A percentile compares a stretch with the other conserved stretches of the same genome.
These are phyloP conservation scores for Monosiga brevicollis DNA, from an alignment of 78 protist genomes.

Conservation along the genomic window DNA sequence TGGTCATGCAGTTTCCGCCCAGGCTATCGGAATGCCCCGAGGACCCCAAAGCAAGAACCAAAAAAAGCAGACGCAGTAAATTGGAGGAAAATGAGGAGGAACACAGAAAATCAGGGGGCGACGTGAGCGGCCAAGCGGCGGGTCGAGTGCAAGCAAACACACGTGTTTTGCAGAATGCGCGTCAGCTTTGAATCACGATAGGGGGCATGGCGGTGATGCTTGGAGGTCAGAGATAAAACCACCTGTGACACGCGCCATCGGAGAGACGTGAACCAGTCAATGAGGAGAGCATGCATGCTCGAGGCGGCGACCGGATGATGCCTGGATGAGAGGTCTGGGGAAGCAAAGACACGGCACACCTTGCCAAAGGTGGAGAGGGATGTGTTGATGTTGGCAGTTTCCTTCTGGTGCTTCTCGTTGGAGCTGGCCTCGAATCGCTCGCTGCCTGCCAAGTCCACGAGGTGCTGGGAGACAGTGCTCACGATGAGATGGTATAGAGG, in stretches of 20 bases:
- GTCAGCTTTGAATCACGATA: background rate
- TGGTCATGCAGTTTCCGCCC: background rate
- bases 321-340: too few relatives aligned
- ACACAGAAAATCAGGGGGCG: background rate
- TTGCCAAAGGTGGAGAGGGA: background rate
- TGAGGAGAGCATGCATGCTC: too few relatives aligned
- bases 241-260: too few relatives aligned
- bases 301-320: too few relatives aligned
- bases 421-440: background rate
- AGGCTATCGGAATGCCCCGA: background rate
- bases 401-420: background rate
- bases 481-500: background rate
- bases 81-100: background rate
- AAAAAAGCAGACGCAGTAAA: background rate
- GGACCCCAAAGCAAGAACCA: too few relatives aligned
- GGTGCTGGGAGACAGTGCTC: background rate
- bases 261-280: too few relatives aligned
- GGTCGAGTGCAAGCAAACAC: background rate
- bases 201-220: background rate
- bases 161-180: background rate
- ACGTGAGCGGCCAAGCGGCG: background rate
- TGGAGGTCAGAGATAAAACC: background rate
- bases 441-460: background rate
- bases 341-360: too few relatives aligned
- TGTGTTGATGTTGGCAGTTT: background rate